These are phyloP conservation scores for Thermothelomyces thermophilus DNA, from an alignment of 2,329 filamentous ascomycete genomes.

Conservation along the genomic window DNA sequence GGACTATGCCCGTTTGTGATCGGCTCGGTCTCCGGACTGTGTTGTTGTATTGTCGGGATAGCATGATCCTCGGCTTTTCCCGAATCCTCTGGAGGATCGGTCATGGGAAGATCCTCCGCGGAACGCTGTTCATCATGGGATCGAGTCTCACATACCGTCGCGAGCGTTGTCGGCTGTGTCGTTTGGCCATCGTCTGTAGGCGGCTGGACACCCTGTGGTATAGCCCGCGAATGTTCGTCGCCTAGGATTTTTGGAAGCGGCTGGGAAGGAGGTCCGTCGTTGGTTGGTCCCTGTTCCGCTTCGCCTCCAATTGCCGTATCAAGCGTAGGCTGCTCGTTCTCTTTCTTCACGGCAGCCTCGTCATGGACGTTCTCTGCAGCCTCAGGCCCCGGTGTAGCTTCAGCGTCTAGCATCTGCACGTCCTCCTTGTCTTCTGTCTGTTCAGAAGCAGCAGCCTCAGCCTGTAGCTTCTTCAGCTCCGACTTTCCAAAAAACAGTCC, in stretches of 20 bases:
- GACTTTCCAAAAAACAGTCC: slow-evolving; percentile 55
- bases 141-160: background rate
- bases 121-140: background rate
- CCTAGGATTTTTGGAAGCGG: background rate
- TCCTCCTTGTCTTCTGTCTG: slow-evolving; percentile 20
- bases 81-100: slow-evolving; percentile 15
- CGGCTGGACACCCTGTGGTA: no score
- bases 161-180: no score
- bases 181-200: background rate
- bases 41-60: slow-evolving; percentile 27
- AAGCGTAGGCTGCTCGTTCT: background rate
- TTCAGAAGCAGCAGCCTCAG: slow-evolving; percentile 31
- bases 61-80: slow-evolving; percentile 25
- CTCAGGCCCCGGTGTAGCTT: slow-evolving; percentile 5
- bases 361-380: background rate
- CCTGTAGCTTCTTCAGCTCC: slow-evolving; percentile 47
- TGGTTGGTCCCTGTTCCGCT: no score
- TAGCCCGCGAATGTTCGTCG: background rate
- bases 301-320: no score
- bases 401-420: slow-evolving; percentile 31
- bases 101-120: slow-evolving; percentile 24
- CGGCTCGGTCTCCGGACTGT: slow-evolving; percentile 38
- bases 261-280: background rate
- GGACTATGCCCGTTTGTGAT: slow-evolving; percentile 38
- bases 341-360: background rate